Conservation (phyloP, 306 rosid species). For the Pueraria montana region DNA sequence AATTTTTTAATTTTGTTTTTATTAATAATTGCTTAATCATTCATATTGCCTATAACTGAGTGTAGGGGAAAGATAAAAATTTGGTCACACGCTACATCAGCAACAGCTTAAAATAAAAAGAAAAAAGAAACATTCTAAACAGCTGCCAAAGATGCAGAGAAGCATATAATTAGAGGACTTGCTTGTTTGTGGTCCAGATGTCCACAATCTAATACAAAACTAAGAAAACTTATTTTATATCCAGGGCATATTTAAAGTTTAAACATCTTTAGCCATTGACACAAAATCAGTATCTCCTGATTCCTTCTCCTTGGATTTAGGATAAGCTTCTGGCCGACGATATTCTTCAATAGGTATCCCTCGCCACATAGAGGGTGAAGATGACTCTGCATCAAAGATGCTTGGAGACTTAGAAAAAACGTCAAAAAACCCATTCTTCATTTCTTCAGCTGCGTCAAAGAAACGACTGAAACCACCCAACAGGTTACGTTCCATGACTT, state of each 20-base stretch:
- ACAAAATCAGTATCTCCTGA: slow-evolving; percentile 62
- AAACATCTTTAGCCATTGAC: slow-evolving; percentile 78
- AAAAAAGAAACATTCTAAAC: not conserved
- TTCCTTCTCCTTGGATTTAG: slow-evolving; percentile 48
- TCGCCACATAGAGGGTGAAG: slow-evolving; percentile 58
- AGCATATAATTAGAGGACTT: slow-evolving; percentile 18
- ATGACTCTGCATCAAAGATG: slow-evolving; percentile 63
- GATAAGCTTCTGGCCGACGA: slow-evolving; percentile 49
- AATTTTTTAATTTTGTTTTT: too few species aligned
- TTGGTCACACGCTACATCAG: slow-evolving; percentile 3
- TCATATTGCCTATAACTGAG: slow-evolving; percentile 11
- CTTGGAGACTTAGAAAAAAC: slow-evolving; percentile 51
- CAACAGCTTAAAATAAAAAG: not conserved
- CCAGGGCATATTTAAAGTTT: slow-evolving; percentile 20
- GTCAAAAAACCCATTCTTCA: slow-evolving; percentile 68
- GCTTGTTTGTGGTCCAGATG: not conserved
- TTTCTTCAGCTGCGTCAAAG: slow-evolving; percentile 81
- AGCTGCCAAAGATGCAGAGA: slow-evolving; percentile 9
- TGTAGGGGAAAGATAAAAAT: not conserved
- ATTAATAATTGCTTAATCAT: not conserved
- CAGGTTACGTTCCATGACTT: slow-evolving; percentile 67
- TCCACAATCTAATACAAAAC: slow-evolving; percentile 1
- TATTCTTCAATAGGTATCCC: slow-evolving; percentile 68
- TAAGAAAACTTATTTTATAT: not conserved
- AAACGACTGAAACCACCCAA: slow-evolving; percentile 66